Percentiles rank a stretch among this genome's conserved stretches.
Conservation (phyloP, 371 early-diverging fungal species). For the Lichtheimia ramosa region DNA sequence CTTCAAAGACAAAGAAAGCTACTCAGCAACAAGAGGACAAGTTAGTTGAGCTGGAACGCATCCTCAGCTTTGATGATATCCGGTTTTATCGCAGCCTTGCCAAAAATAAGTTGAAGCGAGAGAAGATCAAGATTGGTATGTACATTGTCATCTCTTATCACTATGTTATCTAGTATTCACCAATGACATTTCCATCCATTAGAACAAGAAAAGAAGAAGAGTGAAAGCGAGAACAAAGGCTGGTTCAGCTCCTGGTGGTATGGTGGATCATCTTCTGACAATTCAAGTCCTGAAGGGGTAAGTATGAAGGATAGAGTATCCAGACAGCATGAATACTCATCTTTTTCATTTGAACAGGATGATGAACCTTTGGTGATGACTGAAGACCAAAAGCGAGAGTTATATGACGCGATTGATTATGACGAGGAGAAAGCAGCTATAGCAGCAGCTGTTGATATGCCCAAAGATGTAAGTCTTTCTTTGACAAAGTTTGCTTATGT, state of each 20-base stretch:
- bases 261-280: neutral
- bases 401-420: conserved; percentile 84
- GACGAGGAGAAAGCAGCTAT: conserved; percentile 63
- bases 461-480: conserved; percentile 62
- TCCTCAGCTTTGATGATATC: conserved; percentile 76
- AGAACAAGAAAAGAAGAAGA: conserved; percentile 33
- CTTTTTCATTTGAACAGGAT: neutral
- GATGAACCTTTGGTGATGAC: conserved; percentile 26
- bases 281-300: neutral
- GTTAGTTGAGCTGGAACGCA: conserved; percentile 62
- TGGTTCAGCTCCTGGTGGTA: conserved; percentile 66
- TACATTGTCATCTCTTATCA: conserved; percentile 9
- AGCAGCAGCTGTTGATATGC: conserved; percentile 63
- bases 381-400: conserved; percentile 67
- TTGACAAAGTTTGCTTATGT: neutral
- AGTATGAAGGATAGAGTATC: neutral
- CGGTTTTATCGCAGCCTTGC: conserved; percentile 76
- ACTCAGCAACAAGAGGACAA: conserved; percentile 36
- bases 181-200: neutral
- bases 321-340: too few relatives aligned
- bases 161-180: neutral
- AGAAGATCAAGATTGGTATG: conserved; percentile 45
- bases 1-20: conserved; percentile 41
- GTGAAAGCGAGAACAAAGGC: conserved; percentile 37
- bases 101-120: conserved; percentile 57